Base-by-base conservation (phyloP, 2,329 filamentous ascomycete genomes). In the Arthrinium puccinioides region DNA sequence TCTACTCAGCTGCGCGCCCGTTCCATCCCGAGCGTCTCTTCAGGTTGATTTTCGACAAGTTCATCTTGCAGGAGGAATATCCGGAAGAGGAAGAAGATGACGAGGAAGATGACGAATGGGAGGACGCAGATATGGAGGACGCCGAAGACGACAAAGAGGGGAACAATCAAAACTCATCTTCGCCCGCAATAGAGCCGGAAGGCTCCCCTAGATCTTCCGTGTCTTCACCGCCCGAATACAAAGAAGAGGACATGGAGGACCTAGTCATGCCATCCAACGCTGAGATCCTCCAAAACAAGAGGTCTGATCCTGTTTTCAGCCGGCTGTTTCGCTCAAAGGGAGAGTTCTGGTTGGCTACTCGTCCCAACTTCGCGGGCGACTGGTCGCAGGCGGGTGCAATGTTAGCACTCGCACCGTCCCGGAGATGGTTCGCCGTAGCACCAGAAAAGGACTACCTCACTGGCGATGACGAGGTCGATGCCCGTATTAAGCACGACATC, bases 301-400 rank as follows among this genome's bases (percentile, higher is more conserved):
- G 69, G n/a, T 59, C 62, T 0, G 61, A 73, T 36, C 63, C 71
- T 1, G 60, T 70, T 2, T 72, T 82, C 38, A 54, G 57, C 1
- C 69, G 70, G 3, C 68, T 82, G 7, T 71, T 80, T 52, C 74
- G 77, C 19, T 81, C 76, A 37, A 82, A 82, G 48, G 78, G 78
- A 4, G 70, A 76, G 31, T 70, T 76, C 45, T 75, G 70, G 60
- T 61, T 82, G 0, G 76, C 76, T 1, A 79, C 76, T 0, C 64
- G 77, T 0, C 75, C 76, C 1, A 62, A 64, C 20, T 66, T 62
- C 21, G 62, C 62, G 6, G 41, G 42, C 32, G 14, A 13, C n/a
- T 82, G 76, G 77, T 79, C 74, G 0, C 76, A 79, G 38, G 76
- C 77, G 0, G 77, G 78, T 3, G 75, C 73, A 10, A 82, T 82